These are phyloP conservation scores for Sclerotiophoma versabilis DNA, from an alignment of 2,329 filamentous ascomycete species.

Conservation along the genomic window DNA sequence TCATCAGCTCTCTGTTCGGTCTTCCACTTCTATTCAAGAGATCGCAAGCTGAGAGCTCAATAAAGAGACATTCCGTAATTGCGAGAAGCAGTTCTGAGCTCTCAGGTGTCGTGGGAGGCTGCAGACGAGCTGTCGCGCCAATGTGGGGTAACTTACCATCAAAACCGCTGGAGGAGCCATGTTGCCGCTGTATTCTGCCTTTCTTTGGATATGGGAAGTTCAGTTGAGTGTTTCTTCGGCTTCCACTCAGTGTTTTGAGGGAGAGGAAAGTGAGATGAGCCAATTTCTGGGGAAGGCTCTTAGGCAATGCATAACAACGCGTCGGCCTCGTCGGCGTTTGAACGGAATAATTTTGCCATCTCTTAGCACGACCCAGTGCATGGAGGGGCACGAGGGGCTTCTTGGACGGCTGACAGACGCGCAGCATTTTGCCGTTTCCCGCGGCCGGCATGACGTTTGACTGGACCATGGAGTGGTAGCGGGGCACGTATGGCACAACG, in stretches of 20 bases:
- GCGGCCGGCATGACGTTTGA: conserved; percentile 30
- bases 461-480: conserved; percentile 11
- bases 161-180: conserved; percentile 60
- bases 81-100: not conserved
- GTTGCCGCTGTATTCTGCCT: conserved; percentile 18
- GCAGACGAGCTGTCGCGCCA: conserved; percentile 14
- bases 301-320: conserved; percentile 14
- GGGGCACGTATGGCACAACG: not conserved
- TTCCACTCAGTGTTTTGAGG: conserved; percentile 1
- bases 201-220: not conserved
- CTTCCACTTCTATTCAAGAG: too few species aligned
- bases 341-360: conserved; percentile 39
- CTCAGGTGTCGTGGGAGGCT: not conserved
- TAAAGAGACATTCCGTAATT: not conserved
- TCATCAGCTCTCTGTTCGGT: conserved; percentile 15
- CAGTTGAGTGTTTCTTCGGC: conserved; percentile 14
- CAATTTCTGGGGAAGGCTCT: conserved; percentile 12
- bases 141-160: conserved; percentile 49
- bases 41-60: not conserved
- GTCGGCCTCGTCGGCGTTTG: conserved; percentile 36
- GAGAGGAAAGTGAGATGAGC: conserved; percentile 7
- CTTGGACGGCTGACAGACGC: conserved; percentile 20
- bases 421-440: conserved; percentile 39
- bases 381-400: conserved; percentile 37
- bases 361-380: conserved; percentile 14